Percentiles rank a stretch among this genome's conserved stretches.
These are phyloP conservation scores for Anthracocystis setariae DNA, from an alignment of 1,284 basidiomycete species.

Conservation along the genomic window DNA sequence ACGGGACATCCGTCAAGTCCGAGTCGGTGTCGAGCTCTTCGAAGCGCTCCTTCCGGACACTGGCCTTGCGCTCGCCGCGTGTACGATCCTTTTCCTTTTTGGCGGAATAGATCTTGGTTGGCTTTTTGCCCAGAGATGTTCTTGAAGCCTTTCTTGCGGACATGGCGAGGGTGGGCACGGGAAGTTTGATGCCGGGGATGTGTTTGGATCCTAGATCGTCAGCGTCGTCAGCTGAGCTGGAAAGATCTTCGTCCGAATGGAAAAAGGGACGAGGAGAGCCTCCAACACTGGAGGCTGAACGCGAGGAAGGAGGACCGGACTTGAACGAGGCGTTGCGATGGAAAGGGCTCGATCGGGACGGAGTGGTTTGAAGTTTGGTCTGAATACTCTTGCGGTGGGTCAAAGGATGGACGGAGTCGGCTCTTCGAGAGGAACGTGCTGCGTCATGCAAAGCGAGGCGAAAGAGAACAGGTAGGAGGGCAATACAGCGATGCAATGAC, in stretches of 20 bases:
- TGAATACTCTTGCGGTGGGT: slow-evolving; percentile 44
- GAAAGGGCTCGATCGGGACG: slow-evolving; percentile 29
- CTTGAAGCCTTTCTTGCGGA: slow-evolving; percentile 35
- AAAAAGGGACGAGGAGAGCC: slow-evolving; percentile 44
- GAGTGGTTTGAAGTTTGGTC: slow-evolving; percentile 35
- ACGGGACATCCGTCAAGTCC: slow-evolving; percentile 50
- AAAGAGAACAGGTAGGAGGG: neutral
- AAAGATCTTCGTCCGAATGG: slow-evolving; percentile 36
- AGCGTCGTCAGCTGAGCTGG: slow-evolving; percentile 41
- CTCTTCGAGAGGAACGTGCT: slow-evolving; percentile 43
- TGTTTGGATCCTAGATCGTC: slow-evolving; percentile 46
- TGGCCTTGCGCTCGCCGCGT: slow-evolving; percentile 55
- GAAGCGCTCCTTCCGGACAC: slow-evolving; percentile 57
- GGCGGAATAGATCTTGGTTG: slow-evolving; percentile 34
- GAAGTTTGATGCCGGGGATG: slow-evolving; percentile 53
- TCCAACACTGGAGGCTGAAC: slow-evolving; percentile 40
- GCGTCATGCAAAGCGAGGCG: neutral
- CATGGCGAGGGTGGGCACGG: slow-evolving; percentile 52
- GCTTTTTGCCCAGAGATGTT: slow-evolving; percentile 26
- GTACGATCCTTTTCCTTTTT: slow-evolving; percentile 51
- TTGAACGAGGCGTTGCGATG: slow-evolving; percentile 29
- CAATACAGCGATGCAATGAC: no score
- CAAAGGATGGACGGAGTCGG: slow-evolving; percentile 24
- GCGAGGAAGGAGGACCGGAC: slow-evolving; percentile 34
- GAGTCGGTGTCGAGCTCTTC: slow-evolving; percentile 55